Evolutionary conservation across 2,329 filamentous ascomycete genomes (phyloP).

Genomic region (Penicillium sp.): DNA sequence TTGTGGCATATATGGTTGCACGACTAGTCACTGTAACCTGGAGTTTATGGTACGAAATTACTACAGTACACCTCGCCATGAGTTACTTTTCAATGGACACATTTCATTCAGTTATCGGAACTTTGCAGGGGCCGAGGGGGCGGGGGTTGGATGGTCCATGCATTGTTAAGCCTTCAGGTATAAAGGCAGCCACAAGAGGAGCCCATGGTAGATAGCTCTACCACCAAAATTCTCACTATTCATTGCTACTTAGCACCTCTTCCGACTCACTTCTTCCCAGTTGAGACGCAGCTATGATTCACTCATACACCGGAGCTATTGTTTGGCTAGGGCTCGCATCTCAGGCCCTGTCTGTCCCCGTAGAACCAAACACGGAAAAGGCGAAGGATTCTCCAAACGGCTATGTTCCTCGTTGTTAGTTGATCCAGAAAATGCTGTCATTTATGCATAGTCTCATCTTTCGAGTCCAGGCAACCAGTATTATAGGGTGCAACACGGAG

Average conservation of each 20-base stretch:
- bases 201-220: not conserved
- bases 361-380: not conserved
- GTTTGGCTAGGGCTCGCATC: slow-evolving; percentile 8
- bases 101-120: not conserved
- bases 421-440: not conserved
- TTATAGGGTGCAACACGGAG: slow-evolving; percentile 17
- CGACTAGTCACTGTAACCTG: slow-evolving; percentile 7
- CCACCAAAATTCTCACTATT: not conserved
- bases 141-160: not conserved
- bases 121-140: not conserved
- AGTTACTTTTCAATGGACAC: not conserved
- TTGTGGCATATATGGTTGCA: slow-evolving; percentile 8
- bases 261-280: not conserved
- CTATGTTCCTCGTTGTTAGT: slow-evolving; percentile 1
- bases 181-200: not conserved
- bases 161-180: not conserved
- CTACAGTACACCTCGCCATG: not conserved
- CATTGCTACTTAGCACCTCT: not conserved
- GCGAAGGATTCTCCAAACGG: not conserved
- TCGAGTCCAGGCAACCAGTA: slow-evolving; percentile 11
- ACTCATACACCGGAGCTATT: not conserved
- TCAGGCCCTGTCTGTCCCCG: slow-evolving; percentile 3
- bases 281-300: slow-evolving; percentile 1
- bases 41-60: not conserved
- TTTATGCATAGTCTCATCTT: not conserved